These are phyloP conservation scores for Zygoascus bituminiphila DNA, from an alignment of 805 yeast genomes.

Conservation along the genomic window DNA sequence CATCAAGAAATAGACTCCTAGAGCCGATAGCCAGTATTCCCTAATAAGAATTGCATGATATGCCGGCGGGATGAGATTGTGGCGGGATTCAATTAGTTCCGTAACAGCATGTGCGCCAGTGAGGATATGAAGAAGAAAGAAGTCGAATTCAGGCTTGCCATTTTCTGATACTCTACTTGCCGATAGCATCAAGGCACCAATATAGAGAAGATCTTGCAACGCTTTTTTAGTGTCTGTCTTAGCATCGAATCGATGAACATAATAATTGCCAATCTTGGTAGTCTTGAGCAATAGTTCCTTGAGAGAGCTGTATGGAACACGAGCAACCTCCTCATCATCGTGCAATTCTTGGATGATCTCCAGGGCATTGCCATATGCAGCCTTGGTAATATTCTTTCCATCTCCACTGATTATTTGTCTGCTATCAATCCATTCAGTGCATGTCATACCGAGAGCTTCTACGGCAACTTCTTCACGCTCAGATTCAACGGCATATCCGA, in stretches of 20 bases:
- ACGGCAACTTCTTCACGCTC: constrained; percentile 29
- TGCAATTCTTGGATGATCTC: constrained; percentile 1
- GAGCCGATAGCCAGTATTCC: constrained; percentile 13
- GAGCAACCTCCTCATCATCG: not conserved
- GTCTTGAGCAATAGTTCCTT: not conserved
- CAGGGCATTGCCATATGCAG: not conserved
- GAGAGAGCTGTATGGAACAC: not conserved
- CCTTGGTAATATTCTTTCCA: not conserved
- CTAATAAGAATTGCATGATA: constrained; percentile 9
- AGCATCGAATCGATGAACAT: constrained; percentile 14
- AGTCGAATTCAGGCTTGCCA: constrained; percentile 20
- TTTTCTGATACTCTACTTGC: constrained; percentile 16
- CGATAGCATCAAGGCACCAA: constrained; percentile 17
- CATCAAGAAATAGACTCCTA: constrained; percentile 16
- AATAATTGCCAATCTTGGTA: constrained; percentile 2
- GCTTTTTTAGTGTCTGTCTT: constrained; percentile 16
- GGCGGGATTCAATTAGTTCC: constrained; percentile 14
- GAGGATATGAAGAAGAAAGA: constrained; percentile 24
- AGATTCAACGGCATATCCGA: constrained; percentile 31
- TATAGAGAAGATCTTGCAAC: constrained; percentile 14
- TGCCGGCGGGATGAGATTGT: constrained; percentile 11
- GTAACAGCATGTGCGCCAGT: constrained; percentile 23
- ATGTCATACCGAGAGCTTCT: constrained; percentile 29
- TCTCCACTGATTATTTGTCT: not conserved
- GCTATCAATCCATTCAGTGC: constrained; percentile 14